These are phyloP conservation scores for Durio zibethinus DNA, from an alignment of 345 rosid genomes.

Conservation along the genomic window DNA sequence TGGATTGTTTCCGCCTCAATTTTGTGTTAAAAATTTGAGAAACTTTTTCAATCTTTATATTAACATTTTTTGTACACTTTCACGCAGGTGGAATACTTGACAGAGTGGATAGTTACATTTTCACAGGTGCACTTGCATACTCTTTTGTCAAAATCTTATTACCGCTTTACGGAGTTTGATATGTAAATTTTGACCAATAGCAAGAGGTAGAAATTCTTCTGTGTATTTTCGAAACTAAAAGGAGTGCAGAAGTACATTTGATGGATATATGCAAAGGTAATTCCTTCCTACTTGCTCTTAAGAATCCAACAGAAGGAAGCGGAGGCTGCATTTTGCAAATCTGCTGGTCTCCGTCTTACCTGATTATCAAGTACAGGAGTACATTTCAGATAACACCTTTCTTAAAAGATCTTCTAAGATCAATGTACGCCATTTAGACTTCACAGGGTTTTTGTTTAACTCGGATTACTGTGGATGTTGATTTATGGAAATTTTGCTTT, in stretches of 20 bases:
- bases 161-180: conserved; percentile 73
- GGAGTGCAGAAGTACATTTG: not conserved
- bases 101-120: conserved; percentile 86
- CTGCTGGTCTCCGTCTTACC: not conserved
- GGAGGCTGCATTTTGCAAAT: not conserved
- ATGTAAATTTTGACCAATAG: not conserved
- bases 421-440: not conserved
- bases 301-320: not conserved
- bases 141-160: conserved; percentile 71
- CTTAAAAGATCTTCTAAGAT: not conserved
- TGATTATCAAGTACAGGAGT: not conserved
- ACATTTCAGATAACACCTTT: no score
- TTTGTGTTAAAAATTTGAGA: not conserved
- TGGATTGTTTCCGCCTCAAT: not conserved
- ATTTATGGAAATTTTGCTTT: not conserved
- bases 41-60: not conserved
- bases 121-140: conserved; percentile 90
- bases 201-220: not conserved
- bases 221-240: not conserved
- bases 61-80: not conserved
- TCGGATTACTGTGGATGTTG: not conserved
- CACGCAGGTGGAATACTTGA: conserved; percentile 81
- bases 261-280: not conserved
- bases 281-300: not conserved
- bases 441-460: not conserved